Evolutionary conservation across 768 basidiomycete species (phyloP), one percentile per base, ranked within the genome.

Genomic region (Russula dissimulans): DNA sequence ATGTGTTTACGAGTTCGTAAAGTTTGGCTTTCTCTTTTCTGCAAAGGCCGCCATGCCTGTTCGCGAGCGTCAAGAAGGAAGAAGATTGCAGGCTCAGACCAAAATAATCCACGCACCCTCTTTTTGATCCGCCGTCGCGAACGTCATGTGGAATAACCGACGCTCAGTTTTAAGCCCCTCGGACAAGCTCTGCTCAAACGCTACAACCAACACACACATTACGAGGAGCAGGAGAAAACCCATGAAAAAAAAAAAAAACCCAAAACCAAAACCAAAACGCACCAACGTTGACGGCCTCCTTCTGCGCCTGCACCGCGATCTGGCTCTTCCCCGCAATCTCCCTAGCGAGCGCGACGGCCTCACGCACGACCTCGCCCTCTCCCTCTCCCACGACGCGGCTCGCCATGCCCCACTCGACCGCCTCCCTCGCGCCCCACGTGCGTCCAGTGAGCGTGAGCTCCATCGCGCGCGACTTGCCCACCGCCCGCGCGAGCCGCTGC

Each of bases 381-480:
- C 84, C 85, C 59, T 86, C 54, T 0, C 75, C 79, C 1, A 93
- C 89, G 53, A 97, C 83, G 62, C 86, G 76, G 71, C 85, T 90
- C 48, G 93, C 85, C 63, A 97, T 78, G 3, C 95, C 95, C 91
- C 91, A 95, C 41, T 77, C 73, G 51, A 84, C 85, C 2, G 95
- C 95, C 67, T 95, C 90, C 57, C 81, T 74, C 1, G 95, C 95
- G 53, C 78, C 74, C 68, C 97, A 80, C 63, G 76, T 86, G 38
- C 90, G 83, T 4, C 95, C 95, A 0, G 95, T 97, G 49, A 97
- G 78, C 46, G 91, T 82, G 72, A 97, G 75, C 70, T 98, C 95
- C 95, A 97, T 98, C 15, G 94, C 81, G 63, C 90, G 83, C 9
- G 91, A 91, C 74, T 97, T 97, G 46, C 95, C 95, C 64, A 97